These are phyloP conservation scores for Phytophthora parvispora DNA, from an alignment of 352 stramenopile genomes.

Conservation along the genomic window DNA sequence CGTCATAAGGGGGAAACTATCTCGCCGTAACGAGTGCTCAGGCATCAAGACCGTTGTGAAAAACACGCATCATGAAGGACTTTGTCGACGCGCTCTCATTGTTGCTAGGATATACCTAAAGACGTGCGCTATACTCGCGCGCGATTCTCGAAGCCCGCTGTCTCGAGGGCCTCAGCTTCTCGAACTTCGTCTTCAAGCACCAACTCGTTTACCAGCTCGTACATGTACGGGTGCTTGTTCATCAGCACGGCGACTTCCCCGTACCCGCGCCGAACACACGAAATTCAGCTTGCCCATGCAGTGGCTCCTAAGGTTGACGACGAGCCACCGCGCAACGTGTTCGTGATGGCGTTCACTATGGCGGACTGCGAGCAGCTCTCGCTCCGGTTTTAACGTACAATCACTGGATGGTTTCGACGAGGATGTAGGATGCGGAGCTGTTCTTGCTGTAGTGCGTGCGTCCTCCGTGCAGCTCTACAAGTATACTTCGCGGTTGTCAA, in stretches of 20 bases:
- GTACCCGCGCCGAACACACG: conserved; percentile 37
- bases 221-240: conserved; percentile 40
- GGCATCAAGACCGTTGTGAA: conserved; percentile 5
- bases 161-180: conserved; percentile 15
- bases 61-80: no score
- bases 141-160: conserved; percentile 2
- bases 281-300: conserved; percentile 48
- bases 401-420: conserved; percentile 59
- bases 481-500: no score
- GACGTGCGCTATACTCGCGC: conserved; percentile 6
- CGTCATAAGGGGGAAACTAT: no score
- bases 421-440: conserved; percentile 61
- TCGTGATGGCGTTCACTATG: conserved; percentile 71
- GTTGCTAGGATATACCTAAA: no score
- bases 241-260: conserved; percentile 45
- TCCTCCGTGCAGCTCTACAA: conserved; percentile 66
- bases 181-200: conserved; percentile 24
- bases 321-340: conserved; percentile 68
- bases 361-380: conserved; percentile 83
- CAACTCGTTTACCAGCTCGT: conserved; percentile 33
- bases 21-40: no score
- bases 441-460: conserved; percentile 66
- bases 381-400: conserved; percentile 54
- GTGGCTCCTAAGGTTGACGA: conserved; percentile 44
- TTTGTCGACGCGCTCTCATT: no score